Conservation (phyloP, 1,284 basidiomycete genomes). For the Somion occarium region DNA sequence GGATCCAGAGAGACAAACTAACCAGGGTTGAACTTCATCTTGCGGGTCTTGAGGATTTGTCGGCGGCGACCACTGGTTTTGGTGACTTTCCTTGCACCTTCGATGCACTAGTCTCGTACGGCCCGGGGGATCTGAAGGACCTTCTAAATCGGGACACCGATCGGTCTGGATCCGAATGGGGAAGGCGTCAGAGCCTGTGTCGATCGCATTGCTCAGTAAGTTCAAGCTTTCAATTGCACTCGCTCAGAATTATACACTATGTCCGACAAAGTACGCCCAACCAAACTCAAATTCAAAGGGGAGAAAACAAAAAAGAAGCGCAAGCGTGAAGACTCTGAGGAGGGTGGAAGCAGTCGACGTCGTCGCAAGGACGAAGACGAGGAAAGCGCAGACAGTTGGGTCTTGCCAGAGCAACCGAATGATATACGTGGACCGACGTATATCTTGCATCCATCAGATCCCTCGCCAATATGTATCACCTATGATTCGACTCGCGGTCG, state of each 20-base stretch:
- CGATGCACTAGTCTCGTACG: slow-evolving; percentile 10
- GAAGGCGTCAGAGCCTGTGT: not conserved
- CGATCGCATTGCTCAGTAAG: not conserved
- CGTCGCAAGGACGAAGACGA: slow-evolving; percentile 49
- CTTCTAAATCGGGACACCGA: not conserved
- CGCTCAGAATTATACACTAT: too few relatives aligned
- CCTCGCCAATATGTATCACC: slow-evolving; percentile 70
- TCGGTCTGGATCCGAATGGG: not conserved
- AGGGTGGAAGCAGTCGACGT: slow-evolving; percentile 42
- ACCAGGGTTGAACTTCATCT: slow-evolving; percentile 80
- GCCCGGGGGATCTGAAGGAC: not conserved
- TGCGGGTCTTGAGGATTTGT: slow-evolving; percentile 58
- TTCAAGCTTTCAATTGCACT: too few relatives aligned
- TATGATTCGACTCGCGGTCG: slow-evolving; percentile 75
- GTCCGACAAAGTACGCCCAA: slow-evolving; percentile 55
- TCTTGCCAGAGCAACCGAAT: slow-evolving; percentile 61
- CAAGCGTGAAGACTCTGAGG: slow-evolving; percentile 55
- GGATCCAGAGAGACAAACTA: slow-evolving; percentile 33
- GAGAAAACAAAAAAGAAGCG: slow-evolving; percentile 81
- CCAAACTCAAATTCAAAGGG: slow-evolving; percentile 83
- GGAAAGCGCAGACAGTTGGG: slow-evolving; percentile 71
- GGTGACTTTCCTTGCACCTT: slow-evolving; percentile 9
- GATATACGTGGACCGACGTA: slow-evolving; percentile 84
- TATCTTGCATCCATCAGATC: slow-evolving; percentile 73
- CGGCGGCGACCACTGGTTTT: slow-evolving; percentile 29